phyloP scores from a whole-genome alignment of 768 basidiomycete genomes.

The Scleroderma citrinum region DNA sequence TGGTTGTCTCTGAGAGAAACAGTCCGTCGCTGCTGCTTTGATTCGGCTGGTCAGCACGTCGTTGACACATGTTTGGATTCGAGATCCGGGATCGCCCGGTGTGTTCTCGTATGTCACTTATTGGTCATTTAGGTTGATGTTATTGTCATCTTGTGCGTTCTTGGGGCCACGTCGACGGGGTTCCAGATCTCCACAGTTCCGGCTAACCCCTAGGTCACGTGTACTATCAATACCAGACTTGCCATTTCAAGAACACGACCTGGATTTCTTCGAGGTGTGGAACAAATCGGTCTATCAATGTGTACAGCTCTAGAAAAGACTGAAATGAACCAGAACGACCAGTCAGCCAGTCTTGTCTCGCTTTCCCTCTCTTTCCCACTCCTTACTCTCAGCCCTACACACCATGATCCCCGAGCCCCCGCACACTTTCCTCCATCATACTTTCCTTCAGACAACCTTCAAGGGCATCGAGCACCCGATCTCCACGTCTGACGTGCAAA shows the following conservation, averaged over 20 bases:
- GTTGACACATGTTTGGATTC: not conserved
- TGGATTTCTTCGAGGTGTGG: constrained; percentile 14
- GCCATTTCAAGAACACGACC: constrained; percentile 17
- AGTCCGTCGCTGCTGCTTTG: too few species aligned
- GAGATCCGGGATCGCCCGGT: constrained; percentile 5
- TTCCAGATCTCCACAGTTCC: not conserved
- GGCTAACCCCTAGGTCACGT: constrained; percentile 15
- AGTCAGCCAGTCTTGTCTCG: not conserved
- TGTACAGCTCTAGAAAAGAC: constrained; percentile 8
- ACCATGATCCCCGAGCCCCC: constrained; percentile 26
- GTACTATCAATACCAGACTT: constrained; percentile 18
- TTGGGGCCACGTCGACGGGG: too few species aligned
- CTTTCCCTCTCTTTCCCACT: not conserved
- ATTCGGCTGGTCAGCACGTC: not conserved
- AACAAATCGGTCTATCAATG: constrained; percentile 20
- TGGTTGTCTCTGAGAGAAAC: not conserved
- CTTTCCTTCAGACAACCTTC: constrained; percentile 57
- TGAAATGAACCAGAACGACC: constrained; percentile 9
- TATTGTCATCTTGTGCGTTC: not conserved
- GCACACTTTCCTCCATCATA: constrained; percentile 40
- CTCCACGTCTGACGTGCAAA: constrained; percentile 47
- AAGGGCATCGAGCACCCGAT: constrained; percentile 55
- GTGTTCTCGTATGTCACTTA: not conserved
- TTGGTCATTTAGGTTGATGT: too few species aligned
- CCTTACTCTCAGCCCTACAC: constrained; percentile 3